Base-by-base conservation (phyloP, 345 rosid genomes). In the Passiflora organensis region DNA sequence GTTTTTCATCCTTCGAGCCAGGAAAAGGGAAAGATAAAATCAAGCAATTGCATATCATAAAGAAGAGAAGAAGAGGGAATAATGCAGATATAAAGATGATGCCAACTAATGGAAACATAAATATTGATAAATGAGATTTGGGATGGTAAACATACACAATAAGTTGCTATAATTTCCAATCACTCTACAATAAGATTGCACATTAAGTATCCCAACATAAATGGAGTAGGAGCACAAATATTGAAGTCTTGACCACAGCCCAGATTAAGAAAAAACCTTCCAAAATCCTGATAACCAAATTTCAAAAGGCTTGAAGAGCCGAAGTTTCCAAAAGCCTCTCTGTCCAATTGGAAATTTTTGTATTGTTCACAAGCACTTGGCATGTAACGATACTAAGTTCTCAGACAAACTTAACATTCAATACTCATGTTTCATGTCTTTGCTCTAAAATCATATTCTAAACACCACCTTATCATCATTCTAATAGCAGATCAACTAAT, bases 1-100 rank as follows among this genome's bases (percentile, higher is more conserved):
- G 81, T 75, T 86, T 94, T 65, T 82, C 97, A 56, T 78, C 99
- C 99, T 94, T 80, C 62, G 63, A 74, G 60, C 3, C 3, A 21
- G 22, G 22, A n/a, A 38, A 13, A 37, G 4, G 36, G 18, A 25
- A 23, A n/a, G n/a, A n/a, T n/a, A n/a, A n/a, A n/a, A n/a, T n/a
- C n/a, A n/a, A n/a, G n/a, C n/a, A n/a, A n/a, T n/a, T n/a, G n/a
- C n/a, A n/a, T n/a, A n/a, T n/a, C n/a, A n/a, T n/a, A n/a, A n/a
- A n/a, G n/a, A n/a, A n/a, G n/a, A n/a, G n/a, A n/a, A n/a, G n/a
- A n/a, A n/a, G n/a, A n/a, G n/a, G n/a, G n/a, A n/a, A n/a, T n/a
- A n/a, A n/a, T n/a, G n/a, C n/a, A n/a, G n/a, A n/a, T n/a, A n/a
- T n/a, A n/a, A n/a, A n/a, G n/a, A n/a, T n/a, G n/a, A n/a, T n/a